Evolutionary conservation across 371 early-diverging fungal species (phyloP), one percentile per base, ranked within the genome.

Genomic region (Haplosporangium sp.): DNA sequence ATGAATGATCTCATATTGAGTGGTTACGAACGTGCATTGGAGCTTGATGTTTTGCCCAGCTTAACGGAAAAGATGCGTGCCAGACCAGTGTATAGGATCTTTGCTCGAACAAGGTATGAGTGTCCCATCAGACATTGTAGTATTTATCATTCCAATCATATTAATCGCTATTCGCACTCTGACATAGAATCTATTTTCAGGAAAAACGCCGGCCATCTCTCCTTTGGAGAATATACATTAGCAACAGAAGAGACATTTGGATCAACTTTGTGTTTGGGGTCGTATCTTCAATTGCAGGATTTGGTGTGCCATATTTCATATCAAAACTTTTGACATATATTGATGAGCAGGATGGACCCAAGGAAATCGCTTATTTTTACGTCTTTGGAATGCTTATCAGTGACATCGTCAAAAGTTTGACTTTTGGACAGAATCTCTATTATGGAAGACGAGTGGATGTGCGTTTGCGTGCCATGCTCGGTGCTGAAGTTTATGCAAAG

Each of bases 401-500:
- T 27, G 85, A 84, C 13, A 37, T 89, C 4, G 63, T 70, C 38
- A 83, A 79, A 48, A 77, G 83, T 11, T 38, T 88, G 35, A 83
- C 83, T 27, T 81, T 82, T 63, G 81, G 77, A 0, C 74, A 87
- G 53, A 86, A 85, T n/a, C 67, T 88, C 1, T 88, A 83, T 72
- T 82, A 77, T 20, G 87, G 86, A 6, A 84, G 87, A 55, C 85
- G 87, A 59, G 85, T 87, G 72, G 86, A 88, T 45, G 69, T 88
- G 19, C 77, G 88, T 44, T 76, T 85, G 2, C 71, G 83, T 0
- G 77, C 83, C 9, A 86, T 86, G 86, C 65, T 89, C n/a, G 85
- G 87, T 61, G 61, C 86, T 4, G 89, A 89, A 40, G 84, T 89
- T 1, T 87, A 85, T 65, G 82, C 83, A 34, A 89, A 88, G 60